Base-by-base conservation (phyloP, 805 yeast species). In the Babjeviella inositovora region DNA sequence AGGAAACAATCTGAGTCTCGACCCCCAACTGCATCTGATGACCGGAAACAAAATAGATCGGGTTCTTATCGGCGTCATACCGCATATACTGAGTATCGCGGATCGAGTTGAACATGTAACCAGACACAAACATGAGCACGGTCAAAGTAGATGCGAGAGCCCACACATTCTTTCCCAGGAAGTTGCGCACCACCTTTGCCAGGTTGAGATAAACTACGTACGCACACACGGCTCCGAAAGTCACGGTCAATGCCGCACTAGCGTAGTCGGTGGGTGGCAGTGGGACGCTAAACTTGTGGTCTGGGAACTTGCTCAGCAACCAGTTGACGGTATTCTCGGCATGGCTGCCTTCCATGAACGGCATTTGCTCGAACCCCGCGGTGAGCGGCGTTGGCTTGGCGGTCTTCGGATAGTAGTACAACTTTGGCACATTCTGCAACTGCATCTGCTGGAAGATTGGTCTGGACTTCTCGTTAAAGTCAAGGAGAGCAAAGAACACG, bases 21-120 rank as follows among this genome's bases (percentile, higher is more conserved):
- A 76, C 69, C 6, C 82, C 95, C 23, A 65, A 62, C 47, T 90
- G 98, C 23, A 52, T 54, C 39, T 74, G 79, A 37, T 77, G 84
- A 17, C 82, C 82, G 4, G 57, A 53, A 3, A 43, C 31, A 29
- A 62, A 46, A 32, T 58, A 62, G 6, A 41, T 42, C 4, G 39
- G 42, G 2, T 29, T 25, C 7, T 64, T 65, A 21, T 57, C 43
- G 6, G 32, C 38, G 13, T 41, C 47, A 16, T 53, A 57, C 32
- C 61, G 60, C 19, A 73, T 55, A 41, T 73, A 79, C 21, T 49
- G 62, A 5, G 73, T 60, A 18, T 64, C 63, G 46, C 96, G 69
- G 32, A 90, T 90, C 34, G 67, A 64, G 45, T 82, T 85, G 62
- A 70, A 90, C 98, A 90, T 90, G 50, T 84, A 77, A 10, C 98